Conservation (phyloP, 257 asterid genomes). For the Scutellaria galericulata region DNA sequence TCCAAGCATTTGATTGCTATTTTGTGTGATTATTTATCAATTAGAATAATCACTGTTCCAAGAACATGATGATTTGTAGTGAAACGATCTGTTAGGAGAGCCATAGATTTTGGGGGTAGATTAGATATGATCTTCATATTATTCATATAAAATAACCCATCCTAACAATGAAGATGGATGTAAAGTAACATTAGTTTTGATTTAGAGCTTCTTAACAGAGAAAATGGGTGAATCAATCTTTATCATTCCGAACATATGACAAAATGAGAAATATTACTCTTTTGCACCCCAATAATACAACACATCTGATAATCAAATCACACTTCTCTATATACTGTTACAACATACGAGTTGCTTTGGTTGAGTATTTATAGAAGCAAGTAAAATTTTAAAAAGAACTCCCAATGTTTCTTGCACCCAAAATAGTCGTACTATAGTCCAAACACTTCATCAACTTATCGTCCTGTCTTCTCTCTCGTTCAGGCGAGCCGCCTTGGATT, state of each 20-base stretch:
- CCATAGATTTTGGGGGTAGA: too few relatives aligned
- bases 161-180: too few relatives aligned
- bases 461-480: neutral
- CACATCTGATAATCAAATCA: conserved; percentile 33
- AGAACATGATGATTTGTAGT: too few relatives aligned
- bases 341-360: conserved; percentile 3
- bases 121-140: too few relatives aligned
- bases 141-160: too few relatives aligned
- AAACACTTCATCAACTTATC: neutral
- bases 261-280: conserved; percentile 21
- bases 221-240: conserved; percentile 11
- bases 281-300: conserved; percentile 23
- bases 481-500: conserved; percentile 50
- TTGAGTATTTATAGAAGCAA: conserved; percentile 26
- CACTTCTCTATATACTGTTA: conserved; percentile 39
- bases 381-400: neutral
- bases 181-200: neutral
- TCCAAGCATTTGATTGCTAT: too few relatives aligned
- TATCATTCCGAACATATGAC: conserved; percentile 20
- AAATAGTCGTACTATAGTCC: conserved; percentile 15
- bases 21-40: too few relatives aligned
- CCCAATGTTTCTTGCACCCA: conserved; percentile 1
- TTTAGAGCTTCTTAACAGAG: neutral
- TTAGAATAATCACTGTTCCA: too few relatives aligned
- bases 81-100: too few relatives aligned